phyloP scores from a whole-genome alignment of 2,329 filamentous ascomycete genomes.

The Lojkania enalia region DNA sequence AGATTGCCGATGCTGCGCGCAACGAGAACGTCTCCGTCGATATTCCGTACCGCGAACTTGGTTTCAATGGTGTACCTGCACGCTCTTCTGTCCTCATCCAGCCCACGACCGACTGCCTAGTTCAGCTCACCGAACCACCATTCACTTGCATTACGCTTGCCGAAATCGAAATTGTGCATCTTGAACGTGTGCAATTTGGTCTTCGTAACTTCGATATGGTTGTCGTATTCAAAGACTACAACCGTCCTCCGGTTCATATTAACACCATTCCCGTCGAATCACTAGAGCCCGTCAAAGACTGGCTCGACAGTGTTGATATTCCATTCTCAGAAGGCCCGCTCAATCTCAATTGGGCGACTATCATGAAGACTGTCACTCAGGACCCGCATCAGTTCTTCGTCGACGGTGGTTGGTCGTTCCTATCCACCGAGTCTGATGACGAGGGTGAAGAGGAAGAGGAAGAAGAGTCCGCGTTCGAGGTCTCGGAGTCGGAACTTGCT shows the following conservation, averaged over 20 bases:
- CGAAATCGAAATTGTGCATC: constrained; percentile 93
- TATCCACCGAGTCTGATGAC: constrained; percentile 83
- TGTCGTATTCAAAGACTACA: constrained; percentile 97
- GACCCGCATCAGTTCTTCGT: constrained; percentile 95
- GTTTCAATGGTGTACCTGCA: constrained; percentile 95
- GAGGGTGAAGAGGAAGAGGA: constrained; percentile 77
- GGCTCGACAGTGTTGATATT: constrained; percentile 94
- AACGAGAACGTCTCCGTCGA: constrained; percentile 91
- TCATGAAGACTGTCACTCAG: constrained; percentile 97
- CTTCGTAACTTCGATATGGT: constrained; percentile 99
- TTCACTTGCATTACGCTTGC: constrained; percentile 95
- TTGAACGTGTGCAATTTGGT: constrained; percentile 94
- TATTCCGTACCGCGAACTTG: constrained; percentile 93
- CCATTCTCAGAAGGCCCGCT: constrained; percentile 91
- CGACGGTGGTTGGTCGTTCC: constrained; percentile 93
- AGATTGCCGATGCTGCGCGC: constrained; percentile 93
- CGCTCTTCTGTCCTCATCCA: constrained; percentile 95
- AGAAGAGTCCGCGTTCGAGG: constrained; percentile 90
- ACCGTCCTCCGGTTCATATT: constrained; percentile 85
- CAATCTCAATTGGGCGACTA: constrained; percentile 97
- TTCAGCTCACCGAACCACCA: constrained; percentile 94
- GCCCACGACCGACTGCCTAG: constrained; percentile 93
- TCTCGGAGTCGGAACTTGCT: constrained; percentile 79
- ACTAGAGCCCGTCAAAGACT: constrained; percentile 94
- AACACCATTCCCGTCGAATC: constrained; percentile 98